Evolutionary conservation across 805 yeast genomes (phyloP).

Genomic region (Candida xiaguanensis): DNA sequence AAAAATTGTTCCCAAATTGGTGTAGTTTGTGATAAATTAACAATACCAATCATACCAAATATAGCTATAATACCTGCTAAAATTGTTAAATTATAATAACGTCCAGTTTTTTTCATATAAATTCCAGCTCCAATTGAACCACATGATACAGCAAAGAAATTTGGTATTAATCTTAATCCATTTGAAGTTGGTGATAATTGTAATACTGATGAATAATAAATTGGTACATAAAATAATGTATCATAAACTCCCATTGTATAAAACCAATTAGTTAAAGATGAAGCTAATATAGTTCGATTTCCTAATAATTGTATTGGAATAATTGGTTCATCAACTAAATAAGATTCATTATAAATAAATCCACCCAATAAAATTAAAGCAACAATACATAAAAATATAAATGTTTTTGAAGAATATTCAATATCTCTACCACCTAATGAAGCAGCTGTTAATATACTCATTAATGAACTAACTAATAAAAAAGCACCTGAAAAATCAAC

Average conservation of each 20-base stretch:
- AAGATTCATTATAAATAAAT: slow-evolving; percentile 51
- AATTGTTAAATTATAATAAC: slow-evolving; percentile 49
- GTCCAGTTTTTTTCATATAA: slow-evolving; percentile 66
- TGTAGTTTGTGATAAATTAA: slow-evolving; percentile 17
- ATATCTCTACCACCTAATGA: slow-evolving; percentile 61
- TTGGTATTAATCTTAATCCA: slow-evolving; percentile 59
- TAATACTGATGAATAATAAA: slow-evolving; percentile 56
- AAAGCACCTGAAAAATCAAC: slow-evolving; percentile 68
- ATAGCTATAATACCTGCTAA: slow-evolving; percentile 40
- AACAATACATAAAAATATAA: slow-evolving; percentile 27
- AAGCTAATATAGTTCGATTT: slow-evolving; percentile 58
- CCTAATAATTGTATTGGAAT: slow-evolving; percentile 59
- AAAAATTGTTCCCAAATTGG: slow-evolving; percentile 17
- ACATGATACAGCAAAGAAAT: slow-evolving; percentile 62
- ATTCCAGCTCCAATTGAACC: slow-evolving; percentile 69
- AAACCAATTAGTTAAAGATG: slow-evolving; percentile 68
- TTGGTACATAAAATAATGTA: slow-evolving; percentile 65
- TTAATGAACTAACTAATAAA: slow-evolving; percentile 53
- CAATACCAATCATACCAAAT: slow-evolving; percentile 43
- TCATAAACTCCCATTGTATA: slow-evolving; percentile 66
- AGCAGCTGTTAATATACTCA: slow-evolving; percentile 59
- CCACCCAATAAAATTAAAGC: slow-evolving; percentile 32
- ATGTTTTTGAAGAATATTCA: slow-evolving; percentile 42
- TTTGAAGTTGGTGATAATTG: slow-evolving; percentile 51
- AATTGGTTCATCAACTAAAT: slow-evolving; percentile 59